Conservation (phyloP, 1,284 basidiomycete genomes). For the Melampsora larici-populina region DNA sequence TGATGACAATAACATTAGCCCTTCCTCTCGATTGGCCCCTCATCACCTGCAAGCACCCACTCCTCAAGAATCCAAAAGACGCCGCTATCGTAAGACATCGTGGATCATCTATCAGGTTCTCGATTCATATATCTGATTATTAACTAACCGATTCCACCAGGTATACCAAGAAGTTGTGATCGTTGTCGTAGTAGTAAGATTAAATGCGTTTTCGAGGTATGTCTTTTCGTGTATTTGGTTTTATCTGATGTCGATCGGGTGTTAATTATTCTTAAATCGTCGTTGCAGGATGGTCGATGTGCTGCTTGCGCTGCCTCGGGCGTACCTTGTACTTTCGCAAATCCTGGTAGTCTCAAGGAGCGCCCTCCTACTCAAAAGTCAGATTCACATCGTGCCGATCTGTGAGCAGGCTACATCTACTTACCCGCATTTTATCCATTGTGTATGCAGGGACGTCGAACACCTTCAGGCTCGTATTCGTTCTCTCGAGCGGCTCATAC, state of each 20-base stretch:
- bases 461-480: slow-evolving; percentile 27
- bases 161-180: slow-evolving; percentile 38
- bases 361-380: slow-evolving; percentile 33
- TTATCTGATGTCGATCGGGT: too few species aligned
- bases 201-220: slow-evolving; percentile 33
- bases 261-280: not conserved
- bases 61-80: slow-evolving; percentile 1
- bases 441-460: slow-evolving; percentile 15
- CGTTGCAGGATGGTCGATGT: slow-evolving; percentile 8
- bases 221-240: not conserved
- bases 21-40: too few species aligned
- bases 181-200: slow-evolving; percentile 25
- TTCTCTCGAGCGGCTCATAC: slow-evolving; percentile 31
- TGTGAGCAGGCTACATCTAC: not conserved
- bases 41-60: not conserved
- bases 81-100: slow-evolving; percentile 19
- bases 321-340: slow-evolving; percentile 23
- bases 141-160: not conserved
- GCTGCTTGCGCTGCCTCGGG: slow-evolving; percentile 11
- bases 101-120: not conserved
- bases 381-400: not conserved
- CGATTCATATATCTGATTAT: not conserved
- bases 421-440: not conserved
- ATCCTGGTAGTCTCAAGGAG: slow-evolving; percentile 26
- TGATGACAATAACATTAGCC: too few species aligned